Conservation (phyloP, 1,139 yeast genomes). For the Yamadazyma spencermartinsiae region DNA sequence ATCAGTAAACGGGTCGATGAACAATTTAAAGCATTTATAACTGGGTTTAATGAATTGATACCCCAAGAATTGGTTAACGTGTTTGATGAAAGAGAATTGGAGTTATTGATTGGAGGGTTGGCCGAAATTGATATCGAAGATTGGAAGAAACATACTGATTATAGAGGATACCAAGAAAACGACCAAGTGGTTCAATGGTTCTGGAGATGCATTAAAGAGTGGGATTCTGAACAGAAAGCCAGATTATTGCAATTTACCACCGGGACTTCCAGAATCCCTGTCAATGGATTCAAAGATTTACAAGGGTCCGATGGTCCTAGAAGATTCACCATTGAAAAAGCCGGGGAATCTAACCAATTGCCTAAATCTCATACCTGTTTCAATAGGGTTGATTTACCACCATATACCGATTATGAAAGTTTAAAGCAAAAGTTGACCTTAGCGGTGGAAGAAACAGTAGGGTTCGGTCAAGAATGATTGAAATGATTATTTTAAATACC, state of each 20-base stretch:
- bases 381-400: conserved; percentile 90
- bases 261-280: conserved; percentile 98
- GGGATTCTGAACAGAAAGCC: conserved; percentile 97
- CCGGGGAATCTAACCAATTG: conserved; percentile 89
- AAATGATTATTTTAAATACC: no score
- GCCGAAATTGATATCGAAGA: conserved; percentile 97
- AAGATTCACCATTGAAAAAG: conserved; percentile 96
- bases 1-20: conserved; percentile 90
- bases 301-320: conserved; percentile 99
- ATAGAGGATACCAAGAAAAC: conserved; percentile 93
- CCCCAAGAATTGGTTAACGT: conserved; percentile 96
- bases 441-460: conserved; percentile 93
- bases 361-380: conserved; percentile 97
- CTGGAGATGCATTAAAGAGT: conserved; percentile 90
- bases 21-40: conserved; percentile 93
- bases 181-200: conserved; percentile 98
- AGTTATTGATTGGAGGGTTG: conserved; percentile 94
- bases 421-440: conserved; percentile 78
- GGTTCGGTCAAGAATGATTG: conserved; percentile 87
- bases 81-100: conserved; percentile 96
- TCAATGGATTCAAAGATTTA: conserved; percentile 95
- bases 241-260: conserved; percentile 94
- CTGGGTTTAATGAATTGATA: conserved; percentile 94
- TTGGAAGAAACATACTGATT: conserved; percentile 98
- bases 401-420: conserved; percentile 71